Evolutionary conservation across 2,329 filamentous ascomycete species (phyloP), one percentile per base, ranked within the genome.

Genomic region (Colletotrichum horii): DNA sequence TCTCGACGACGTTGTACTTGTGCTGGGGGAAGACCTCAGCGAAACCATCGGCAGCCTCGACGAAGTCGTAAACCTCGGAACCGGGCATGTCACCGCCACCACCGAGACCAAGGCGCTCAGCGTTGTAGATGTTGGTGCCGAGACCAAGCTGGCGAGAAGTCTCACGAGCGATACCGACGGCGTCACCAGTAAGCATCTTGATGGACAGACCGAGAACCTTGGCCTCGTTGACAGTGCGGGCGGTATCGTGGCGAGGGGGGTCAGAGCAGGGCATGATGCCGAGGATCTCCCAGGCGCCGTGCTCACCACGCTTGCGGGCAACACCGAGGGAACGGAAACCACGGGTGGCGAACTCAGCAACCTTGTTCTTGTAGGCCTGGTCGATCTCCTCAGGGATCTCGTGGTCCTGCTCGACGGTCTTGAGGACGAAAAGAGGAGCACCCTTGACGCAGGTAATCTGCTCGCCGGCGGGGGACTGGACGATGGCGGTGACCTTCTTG

Each of bases 161-260:
- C 87, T 98, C 95, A 88, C 94, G 93, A 80, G 95, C 95, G 84
- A 98, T 98, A 85, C 95, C 96, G 83, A 98, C 95, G 79, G 96
- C 95, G 84, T 98, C 95, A 91, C 95, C 95, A 87, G 96, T 98
- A 88, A 98, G 91, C 95, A 98, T 98, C 91, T 98, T 98, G 87
- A 98, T 96, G 80, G 94, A 96, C 77, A 98, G 90, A 89, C 95
- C 95, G 75, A 98, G 92, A 78, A 89, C 91, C 90, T 97, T 96
- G 82, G 95, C 95, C 87, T 98, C 95, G 85, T 94, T 94, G 87
- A 98, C 94, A 77, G 96, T 98, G 85, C 95, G 94, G 81, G 93
- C 95, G 80, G 96, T 98, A 83, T 98, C 95, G 88, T 97, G 93
- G 83, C 96, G 94, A 80, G 95, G 95, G 80, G 96, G 96, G 85